Percentiles rank a stretch among this genome's conserved stretches.
Conservation (phyloP, 495 filamentous ascomycete species). For the Cercophora sp. region DNA sequence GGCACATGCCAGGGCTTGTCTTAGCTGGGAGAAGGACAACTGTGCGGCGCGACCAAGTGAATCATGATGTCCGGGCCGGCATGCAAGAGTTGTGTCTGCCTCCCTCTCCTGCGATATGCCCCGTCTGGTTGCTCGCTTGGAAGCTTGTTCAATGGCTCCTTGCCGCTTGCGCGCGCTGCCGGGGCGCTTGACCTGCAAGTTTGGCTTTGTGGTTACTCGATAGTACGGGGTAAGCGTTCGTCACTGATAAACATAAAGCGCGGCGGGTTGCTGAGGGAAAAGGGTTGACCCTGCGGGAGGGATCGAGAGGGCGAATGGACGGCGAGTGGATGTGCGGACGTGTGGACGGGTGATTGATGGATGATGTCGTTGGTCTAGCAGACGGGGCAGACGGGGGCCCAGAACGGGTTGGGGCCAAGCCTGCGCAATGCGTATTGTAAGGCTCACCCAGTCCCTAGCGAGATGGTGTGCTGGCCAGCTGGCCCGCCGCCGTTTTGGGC, state of each 20-base stretch:
- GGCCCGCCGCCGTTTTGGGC: neutral
- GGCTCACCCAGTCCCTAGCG: conserved; percentile 1
- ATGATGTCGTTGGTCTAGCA: conserved; percentile 25
- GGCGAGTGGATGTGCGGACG: conserved; percentile 4
- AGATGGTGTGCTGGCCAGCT: conserved; percentile 13
- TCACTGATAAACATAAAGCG: neutral
- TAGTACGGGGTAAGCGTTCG: neutral
- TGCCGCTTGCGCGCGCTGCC: neutral
- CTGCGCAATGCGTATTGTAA: neutral
- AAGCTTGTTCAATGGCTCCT: no score
- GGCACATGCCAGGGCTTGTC: conserved; percentile 30
- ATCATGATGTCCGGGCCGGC: conserved; percentile 24
- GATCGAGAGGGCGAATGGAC: conserved; percentile 7
- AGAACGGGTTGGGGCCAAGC: conserved; percentile 8
- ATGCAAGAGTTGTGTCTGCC: no score
- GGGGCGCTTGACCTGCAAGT: neutral
- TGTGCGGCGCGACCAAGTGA: conserved; percentile 16
- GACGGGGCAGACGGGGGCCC: neutral
- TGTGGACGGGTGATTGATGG: conserved; percentile 18
- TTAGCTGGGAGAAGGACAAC: conserved; percentile 21
- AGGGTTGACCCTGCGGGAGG: conserved; percentile 8
- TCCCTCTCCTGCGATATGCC: no score
- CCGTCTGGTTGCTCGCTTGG: no score
- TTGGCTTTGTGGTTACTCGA: neutral
- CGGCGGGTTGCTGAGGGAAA: conserved; percentile 1